These are phyloP conservation scores for Talaromyces proteolyticus DNA, from an alignment of 495 filamentous ascomycete species.

Conservation along the genomic window DNA sequence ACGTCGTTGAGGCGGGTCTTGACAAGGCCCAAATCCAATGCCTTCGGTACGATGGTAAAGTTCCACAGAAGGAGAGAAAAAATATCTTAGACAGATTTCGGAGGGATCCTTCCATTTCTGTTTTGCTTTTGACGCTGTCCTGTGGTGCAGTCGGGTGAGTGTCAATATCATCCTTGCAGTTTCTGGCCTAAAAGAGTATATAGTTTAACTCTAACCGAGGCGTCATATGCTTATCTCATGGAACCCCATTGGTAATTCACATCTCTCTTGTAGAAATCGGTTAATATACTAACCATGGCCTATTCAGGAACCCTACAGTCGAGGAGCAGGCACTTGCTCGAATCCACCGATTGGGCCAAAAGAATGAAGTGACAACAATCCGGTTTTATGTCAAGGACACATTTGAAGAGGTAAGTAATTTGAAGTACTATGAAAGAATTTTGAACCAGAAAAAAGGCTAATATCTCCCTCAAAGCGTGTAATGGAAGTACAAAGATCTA, in stretches of 20 bases:
- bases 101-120: conserved; percentile 16
- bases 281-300: too few relatives aligned
- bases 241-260: conserved; percentile 17
- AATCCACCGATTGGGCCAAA: conserved; percentile 24
- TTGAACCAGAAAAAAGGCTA: background rate
- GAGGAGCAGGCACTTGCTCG: conserved; percentile 25
- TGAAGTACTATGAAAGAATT: background rate
- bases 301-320: conserved; percentile 17
- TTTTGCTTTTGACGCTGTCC: conserved; percentile 28
- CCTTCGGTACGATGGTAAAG: conserved; percentile 34
- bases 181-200: background rate
- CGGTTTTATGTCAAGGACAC: conserved; percentile 20
- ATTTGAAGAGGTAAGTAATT: conserved; percentile 14
- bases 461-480: conserved; percentile 9
- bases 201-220: conserved; percentile 32
- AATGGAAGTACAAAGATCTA: conserved; percentile 17
- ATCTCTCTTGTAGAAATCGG: background rate
- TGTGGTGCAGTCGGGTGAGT: conserved; percentile 27
- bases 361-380: conserved; percentile 14
- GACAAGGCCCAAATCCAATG: conserved; percentile 17
- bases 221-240: conserved; percentile 31
- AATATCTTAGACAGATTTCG: conserved; percentile 21
- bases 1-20: conserved; percentile 26
- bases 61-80: conserved; percentile 24
- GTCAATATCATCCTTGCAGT: background rate